A percentile compares a stretch with the other conserved stretches of the same genome.
phyloP scores from a whole-genome alignment of 78 protist genomes.

The Cavenderia fasciculata region DNA sequence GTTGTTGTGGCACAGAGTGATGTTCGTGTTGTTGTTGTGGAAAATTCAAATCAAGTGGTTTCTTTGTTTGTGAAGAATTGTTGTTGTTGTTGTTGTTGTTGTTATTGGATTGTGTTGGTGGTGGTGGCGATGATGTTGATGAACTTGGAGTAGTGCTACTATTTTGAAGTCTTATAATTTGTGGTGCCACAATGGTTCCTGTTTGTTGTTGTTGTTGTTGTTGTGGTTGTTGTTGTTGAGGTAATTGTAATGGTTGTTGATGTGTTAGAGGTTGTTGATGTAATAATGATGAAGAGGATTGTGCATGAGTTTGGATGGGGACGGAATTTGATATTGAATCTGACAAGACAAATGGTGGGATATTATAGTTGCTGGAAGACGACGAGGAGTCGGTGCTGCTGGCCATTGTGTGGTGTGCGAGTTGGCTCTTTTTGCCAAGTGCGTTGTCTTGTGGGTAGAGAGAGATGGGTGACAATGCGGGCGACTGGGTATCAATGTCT shows the following conservation, averaged over 20 bases:
- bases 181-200: constrained; percentile 62
- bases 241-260: neutral
- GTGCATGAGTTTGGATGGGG: too few species aligned
- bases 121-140: constrained; percentile 26
- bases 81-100: constrained; percentile 12
- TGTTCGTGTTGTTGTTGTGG: constrained; percentile 16
- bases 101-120: neutral
- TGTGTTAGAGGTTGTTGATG: too few species aligned
- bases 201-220: neutral
- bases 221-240: constrained; percentile 1
- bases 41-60: neutral
- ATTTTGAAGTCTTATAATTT: constrained; percentile 57
- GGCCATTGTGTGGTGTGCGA: neutral
- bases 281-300: too few species aligned
- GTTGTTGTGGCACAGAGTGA: neutral
- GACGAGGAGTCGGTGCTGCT: neutral
- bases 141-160: constrained; percentile 70
- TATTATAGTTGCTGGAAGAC: constrained; percentile 4
- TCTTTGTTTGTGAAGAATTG: neutral
- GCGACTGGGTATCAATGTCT: constrained; percentile 30
- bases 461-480: constrained; percentile 66
- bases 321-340: too few species aligned
- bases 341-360: constrained; percentile 67
- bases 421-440: neutral
- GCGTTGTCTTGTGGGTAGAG: constrained; percentile 21